Evolutionary conservation across 2,329 filamentous ascomycete genomes (phyloP), one percentile per base, ranked within the genome.

Genomic region (Colletotrichum sp.): DNA sequence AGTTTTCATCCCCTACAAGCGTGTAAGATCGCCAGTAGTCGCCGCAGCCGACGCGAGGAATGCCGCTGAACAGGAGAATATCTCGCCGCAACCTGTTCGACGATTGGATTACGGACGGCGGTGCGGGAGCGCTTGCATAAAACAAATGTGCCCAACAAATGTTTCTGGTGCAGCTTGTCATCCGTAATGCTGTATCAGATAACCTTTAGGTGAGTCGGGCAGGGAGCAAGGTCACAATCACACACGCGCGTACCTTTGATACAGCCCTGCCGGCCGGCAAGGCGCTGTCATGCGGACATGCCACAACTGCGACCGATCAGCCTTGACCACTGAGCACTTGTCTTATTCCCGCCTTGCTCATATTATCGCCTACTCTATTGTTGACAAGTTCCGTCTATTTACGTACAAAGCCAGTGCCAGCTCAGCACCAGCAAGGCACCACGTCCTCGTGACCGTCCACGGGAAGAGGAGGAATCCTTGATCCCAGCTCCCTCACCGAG

Each of bases 401-500:
- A 38, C 56, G 69, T 73, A 18, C n/a, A 38, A 7, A 21, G 43
- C 43, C 43, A 48, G 38, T n/a, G 38, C 38, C 38, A 52, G 43
- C n/a, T 24, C 55, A 5, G 21, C 36, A 21, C 58, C 58, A n/a
- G 28, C 69, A 21, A 72, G 72, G 72, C 72, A 52, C 72, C 61
- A 52, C 28, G 43, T 30, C 68, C 72, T 74, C 72, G 72, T 74
- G 72, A 74, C 62, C 34, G 21, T 36, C 59, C 56, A 30, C 56
- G 56, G 56, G 26, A 32, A 10, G 26, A 30, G n/a, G 6, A 48
- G 38, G 48, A 63, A 32, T 34, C 72, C 72, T 18, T 61, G 72
- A 74, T 67, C 68, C 72, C 62, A 55, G 68, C 38, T 43, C 38
- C 72, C 61, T 59, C 68, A 56, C 72, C 32, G 72, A 72, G 30